Percentiles rank a stretch among this genome's conserved stretches.
Evolutionary conservation across 2,329 filamentous ascomycete species (phyloP).

Genomic region (Sporothrix mexicana): DNA sequence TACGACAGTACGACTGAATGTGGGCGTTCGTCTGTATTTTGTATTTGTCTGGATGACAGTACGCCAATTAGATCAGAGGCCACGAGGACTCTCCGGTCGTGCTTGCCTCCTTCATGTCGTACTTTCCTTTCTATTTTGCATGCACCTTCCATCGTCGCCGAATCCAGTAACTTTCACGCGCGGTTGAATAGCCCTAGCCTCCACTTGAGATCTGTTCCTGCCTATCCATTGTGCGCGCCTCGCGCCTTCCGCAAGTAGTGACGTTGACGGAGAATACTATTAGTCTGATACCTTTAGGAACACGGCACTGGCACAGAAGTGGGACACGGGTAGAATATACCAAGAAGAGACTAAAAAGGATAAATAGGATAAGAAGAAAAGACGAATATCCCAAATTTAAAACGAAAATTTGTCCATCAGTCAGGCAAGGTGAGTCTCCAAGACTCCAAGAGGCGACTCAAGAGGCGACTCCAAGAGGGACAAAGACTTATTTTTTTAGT

Average conservation of each 20-base stretch:
- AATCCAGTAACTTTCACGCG: slow-evolving; percentile 24
- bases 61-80: too few species aligned
- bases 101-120: too few species aligned
- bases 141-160: background rate
- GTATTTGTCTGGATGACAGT: too few species aligned
- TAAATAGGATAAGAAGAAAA: too few species aligned
- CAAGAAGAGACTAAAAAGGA: background rate
- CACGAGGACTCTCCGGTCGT: too few species aligned
- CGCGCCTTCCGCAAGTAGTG: background rate
- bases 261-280: slow-evolving; percentile 15
- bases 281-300: background rate
- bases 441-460: background rate
- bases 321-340: background rate
- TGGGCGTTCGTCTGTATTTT: too few species aligned
- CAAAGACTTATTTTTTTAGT: background rate
- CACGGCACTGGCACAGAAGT: background rate
- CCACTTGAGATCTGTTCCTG: background rate
- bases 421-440: slow-evolving; percentile 1
- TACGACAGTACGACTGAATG: too few species aligned
- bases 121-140: too few species aligned
- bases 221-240: background rate
- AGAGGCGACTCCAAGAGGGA: background rate
- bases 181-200: background rate
- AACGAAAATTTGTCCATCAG: background rate
- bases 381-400: too few species aligned